Base-by-base conservation (phyloP, 352 stramenopile species). In the Phytophthora macrochlamydospora region DNA sequence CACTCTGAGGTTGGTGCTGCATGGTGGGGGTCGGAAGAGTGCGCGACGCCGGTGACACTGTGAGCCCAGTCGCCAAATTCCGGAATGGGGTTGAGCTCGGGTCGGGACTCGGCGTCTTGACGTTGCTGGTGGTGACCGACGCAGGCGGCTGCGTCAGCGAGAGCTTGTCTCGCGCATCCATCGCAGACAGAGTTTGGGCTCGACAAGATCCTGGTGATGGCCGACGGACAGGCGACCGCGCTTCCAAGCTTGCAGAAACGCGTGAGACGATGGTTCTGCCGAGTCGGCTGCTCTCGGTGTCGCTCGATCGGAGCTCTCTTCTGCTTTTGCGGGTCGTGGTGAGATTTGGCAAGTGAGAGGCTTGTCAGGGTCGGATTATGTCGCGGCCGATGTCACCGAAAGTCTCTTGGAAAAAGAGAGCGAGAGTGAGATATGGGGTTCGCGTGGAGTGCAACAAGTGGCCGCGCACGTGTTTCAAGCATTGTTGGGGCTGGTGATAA, bases 151-250 rank as follows among this genome's bases (percentile, higher is more conserved):
- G 56, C 62, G 48, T 40, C 42, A 75, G 46, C 62, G 59, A 66
- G 52, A 70, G 64, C 59, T 73, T 73, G 64, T 76, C 65, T 50
- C 59, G 64, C 55, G 59, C 59, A 73, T 66, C 52, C 64, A 73
- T 73, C 51, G 51, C 40, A 54, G 38, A 60, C 69, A 73, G 64
- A 71, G 62, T 38, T 57, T 38, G 56, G 67, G 18, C 18, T 24
- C 18, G 37, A 29, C 43, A 71, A 54, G 54, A 69, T 73, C 57
- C 43, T 30, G 56, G 58, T 63, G 57, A 69, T 76, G 49, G 11
- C 63, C 42, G 43, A 66, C 52, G 62, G 59, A 72, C 52, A 65
- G 62, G 56, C 51, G 55, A 40, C 6, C 43, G 14, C 46, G 38
- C 37, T 67, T 56, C 57, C 59, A 64, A 46, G 65, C 64, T 75